A percentile compares a stretch with the other conserved stretches of the same genome.
Evolutionary conservation across 106 monocot species (phyloP).

Genomic region (Allium sativum): DNA sequence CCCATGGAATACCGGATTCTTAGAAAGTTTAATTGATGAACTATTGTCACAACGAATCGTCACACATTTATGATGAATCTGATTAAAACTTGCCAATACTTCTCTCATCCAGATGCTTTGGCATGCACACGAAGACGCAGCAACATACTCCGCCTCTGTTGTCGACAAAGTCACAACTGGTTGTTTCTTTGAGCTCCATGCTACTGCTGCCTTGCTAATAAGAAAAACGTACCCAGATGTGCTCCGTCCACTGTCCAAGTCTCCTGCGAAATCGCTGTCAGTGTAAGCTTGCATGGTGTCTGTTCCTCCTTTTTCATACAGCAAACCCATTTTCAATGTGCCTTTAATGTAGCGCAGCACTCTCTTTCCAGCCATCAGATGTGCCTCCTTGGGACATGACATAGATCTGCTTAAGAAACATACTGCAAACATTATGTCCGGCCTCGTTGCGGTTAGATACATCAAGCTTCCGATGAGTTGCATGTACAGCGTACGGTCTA

Average conservation of each 20-base stretch:
- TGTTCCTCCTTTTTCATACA: too few relatives aligned
- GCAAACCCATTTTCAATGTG: too few relatives aligned
- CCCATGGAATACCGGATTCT: background rate
- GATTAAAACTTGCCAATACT: background rate
- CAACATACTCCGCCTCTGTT: too few relatives aligned
- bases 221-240: too few relatives aligned
- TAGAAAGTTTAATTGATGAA: background rate
- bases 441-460: background rate
- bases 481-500: background rate
- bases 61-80: background rate
- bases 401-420: background rate
- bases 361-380: too few relatives aligned
- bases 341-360: too few relatives aligned
- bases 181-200: too few relatives aligned
- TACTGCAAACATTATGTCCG: background rate
- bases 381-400: background rate
- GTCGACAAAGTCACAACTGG: too few relatives aligned
- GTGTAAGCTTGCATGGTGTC: too few relatives aligned
- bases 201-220: too few relatives aligned
- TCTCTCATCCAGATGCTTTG: too few relatives aligned
- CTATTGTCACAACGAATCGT: background rate
- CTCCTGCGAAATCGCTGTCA: background rate
- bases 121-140: too few relatives aligned
- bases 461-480: background rate
- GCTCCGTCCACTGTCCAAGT: constrained; percentile 1